Evolutionary conservation across 2,329 filamentous ascomycete species (phyloP).

Genomic region (Apiospora aurea): DNA sequence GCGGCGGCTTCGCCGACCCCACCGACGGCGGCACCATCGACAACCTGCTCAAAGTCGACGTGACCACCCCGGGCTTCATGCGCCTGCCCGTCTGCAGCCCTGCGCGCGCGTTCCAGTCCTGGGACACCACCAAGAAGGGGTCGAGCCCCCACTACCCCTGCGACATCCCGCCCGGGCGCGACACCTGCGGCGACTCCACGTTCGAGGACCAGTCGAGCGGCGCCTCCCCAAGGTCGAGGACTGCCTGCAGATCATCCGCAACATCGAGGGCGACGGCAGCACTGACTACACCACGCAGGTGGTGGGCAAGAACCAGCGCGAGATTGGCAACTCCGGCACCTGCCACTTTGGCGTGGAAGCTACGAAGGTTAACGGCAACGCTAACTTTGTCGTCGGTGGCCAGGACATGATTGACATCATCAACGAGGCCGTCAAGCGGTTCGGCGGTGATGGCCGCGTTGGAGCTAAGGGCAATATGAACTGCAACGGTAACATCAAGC

Average conservation of each 20-base stretch:
- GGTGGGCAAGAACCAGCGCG: constrained; percentile 27
- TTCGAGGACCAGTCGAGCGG: constrained; percentile 44
- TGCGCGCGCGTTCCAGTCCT: constrained; percentile 42
- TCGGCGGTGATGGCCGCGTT: constrained; percentile 40
- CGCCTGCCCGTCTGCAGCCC: constrained; percentile 48
- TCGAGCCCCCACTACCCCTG: constrained; percentile 43
- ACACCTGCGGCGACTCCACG: constrained; percentile 41
- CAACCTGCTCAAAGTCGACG: constrained; percentile 37
- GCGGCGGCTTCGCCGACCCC: constrained; percentile 35
- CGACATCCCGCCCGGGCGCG: constrained; percentile 35
- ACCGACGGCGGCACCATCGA: constrained; percentile 34
- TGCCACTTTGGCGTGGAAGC: constrained; percentile 45
- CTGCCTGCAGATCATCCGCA: constrained; percentile 44
- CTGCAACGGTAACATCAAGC: constrained; percentile 36
- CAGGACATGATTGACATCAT: constrained; percentile 48
- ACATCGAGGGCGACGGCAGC: constrained; percentile 38
- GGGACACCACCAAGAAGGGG: constrained; percentile 36
- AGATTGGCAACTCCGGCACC: constrained; percentile 37
- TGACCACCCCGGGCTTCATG: constrained; percentile 46
- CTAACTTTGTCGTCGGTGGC: constrained; percentile 33
- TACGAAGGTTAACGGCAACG: constrained; percentile 36
- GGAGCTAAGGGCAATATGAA: constrained; percentile 45
- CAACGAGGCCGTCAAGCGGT: constrained; percentile 39
- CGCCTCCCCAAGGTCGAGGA: constrained; percentile 43
- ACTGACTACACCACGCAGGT: constrained; percentile 29